These are phyloP conservation scores for Psilocybe cyanescens DNA, from an alignment of 768 basidiomycete genomes.

Conservation along the genomic window DNA sequence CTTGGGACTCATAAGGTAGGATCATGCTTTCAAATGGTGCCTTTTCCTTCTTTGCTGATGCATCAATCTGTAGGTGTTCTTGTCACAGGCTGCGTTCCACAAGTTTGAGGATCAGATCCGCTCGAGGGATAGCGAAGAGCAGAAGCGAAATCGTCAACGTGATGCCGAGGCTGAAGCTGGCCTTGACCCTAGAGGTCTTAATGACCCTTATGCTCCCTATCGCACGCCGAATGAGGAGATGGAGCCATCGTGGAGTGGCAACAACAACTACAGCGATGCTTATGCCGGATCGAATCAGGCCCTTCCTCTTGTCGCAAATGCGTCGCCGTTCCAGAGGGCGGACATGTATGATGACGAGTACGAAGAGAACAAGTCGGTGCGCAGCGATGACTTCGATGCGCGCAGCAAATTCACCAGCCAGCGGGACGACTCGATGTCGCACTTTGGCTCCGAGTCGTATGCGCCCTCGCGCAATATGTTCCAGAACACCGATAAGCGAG, in stretches of 20 bases:
- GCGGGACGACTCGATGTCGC: slow-evolving; percentile 77
- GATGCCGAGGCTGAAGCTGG: slow-evolving; percentile 78
- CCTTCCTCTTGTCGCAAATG: slow-evolving; percentile 83
- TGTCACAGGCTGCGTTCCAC: slow-evolving; percentile 87
- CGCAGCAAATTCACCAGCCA: slow-evolving; percentile 79
- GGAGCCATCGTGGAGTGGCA: slow-evolving; percentile 32
- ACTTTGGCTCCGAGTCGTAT: slow-evolving; percentile 91
- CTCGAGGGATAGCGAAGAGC: slow-evolving; percentile 82
- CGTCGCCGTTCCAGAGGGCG: slow-evolving; percentile 80
- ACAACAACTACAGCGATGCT: slow-evolving; percentile 50
- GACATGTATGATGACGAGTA: slow-evolving; percentile 78
- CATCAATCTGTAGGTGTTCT: slow-evolving; percentile 67
- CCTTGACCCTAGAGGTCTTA: slow-evolving; percentile 54
- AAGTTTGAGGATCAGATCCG: slow-evolving; percentile 87
- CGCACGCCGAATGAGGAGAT: slow-evolving; percentile 52
- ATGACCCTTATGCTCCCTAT: slow-evolving; percentile 84
- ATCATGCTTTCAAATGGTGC: neutral
- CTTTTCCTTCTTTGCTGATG: neutral
- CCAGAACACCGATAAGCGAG: slow-evolving; percentile 78
- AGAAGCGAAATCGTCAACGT: slow-evolving; percentile 76
- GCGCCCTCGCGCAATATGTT: slow-evolving; percentile 97
- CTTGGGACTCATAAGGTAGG: slow-evolving; percentile 84
- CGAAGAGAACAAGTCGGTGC: slow-evolving; percentile 74
- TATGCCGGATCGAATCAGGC: slow-evolving; percentile 69
- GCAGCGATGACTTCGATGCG: slow-evolving; percentile 80